Percentiles rank a stretch among this genome's conserved stretches.
phyloP scores from a whole-genome alignment of 768 basidiomycete species.

The Pleurotus tuber-regium region DNA sequence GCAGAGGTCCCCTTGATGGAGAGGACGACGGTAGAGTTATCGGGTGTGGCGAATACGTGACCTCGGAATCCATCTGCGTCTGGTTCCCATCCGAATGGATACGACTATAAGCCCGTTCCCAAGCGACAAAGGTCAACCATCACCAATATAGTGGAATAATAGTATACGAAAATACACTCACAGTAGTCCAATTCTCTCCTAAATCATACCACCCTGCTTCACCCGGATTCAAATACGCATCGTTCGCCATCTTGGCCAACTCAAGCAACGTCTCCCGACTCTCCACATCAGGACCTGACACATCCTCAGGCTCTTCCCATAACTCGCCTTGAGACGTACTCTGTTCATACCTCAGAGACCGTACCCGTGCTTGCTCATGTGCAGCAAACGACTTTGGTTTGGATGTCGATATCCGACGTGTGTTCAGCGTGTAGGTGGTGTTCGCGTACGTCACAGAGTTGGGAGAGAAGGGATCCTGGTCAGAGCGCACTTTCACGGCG shows the following conservation, averaged over 20 bases:
- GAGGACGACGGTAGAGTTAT: constrained; percentile 84
- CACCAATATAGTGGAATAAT: no score
- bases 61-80: constrained; percentile 90
- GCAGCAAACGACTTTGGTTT: constrained; percentile 48
- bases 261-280: constrained; percentile 71
- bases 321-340: constrained; percentile 30
- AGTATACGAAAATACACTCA: no score
- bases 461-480: not conserved
- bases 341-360: constrained; percentile 45
- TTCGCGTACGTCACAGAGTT: constrained; percentile 8
- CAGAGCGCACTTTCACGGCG: constrained; percentile 3
- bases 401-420: constrained; percentile 35
- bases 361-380: constrained; percentile 39
- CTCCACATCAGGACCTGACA: constrained; percentile 73
- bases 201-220: constrained; percentile 79
- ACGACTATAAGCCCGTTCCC: no score
- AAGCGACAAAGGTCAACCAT: no score
- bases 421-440: constrained; percentile 34
- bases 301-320: constrained; percentile 75
- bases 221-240: constrained; percentile 74
- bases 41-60: constrained; percentile 81
- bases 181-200: constrained; percentile 59
- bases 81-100: constrained; percentile 88
- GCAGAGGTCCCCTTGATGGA: constrained; percentile 94
- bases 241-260: constrained; percentile 94